Conservation (phyloP, 2,329 filamentous ascomycete species). For the Cladosporium oxysporum region DNA sequence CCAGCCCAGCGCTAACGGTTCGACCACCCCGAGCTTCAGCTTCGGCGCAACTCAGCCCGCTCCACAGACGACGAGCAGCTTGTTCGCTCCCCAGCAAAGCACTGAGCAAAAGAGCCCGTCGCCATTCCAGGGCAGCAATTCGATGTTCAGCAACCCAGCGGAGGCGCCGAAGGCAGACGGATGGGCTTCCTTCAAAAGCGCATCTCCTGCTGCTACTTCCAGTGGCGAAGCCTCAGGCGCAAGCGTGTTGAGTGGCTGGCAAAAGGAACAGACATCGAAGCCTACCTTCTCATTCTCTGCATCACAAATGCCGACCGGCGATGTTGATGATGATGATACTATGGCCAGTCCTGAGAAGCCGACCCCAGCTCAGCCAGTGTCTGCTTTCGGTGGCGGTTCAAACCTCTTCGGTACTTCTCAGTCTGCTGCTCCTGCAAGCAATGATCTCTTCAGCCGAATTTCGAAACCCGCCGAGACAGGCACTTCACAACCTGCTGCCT, state of each 20-base stretch:
- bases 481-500: not conserved
- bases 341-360: conserved; percentile 29
- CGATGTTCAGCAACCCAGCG: conserved; percentile 19
- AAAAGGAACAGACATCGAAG: conserved; percentile 20
- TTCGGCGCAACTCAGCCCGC: conserved; percentile 19
- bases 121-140: conserved; percentile 12
- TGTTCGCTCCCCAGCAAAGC: conserved; percentile 18
- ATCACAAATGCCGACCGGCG: conserved; percentile 11
- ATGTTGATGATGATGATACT: conserved; percentile 29
- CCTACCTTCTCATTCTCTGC: conserved; percentile 14
- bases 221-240: conserved; percentile 1
- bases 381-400: conserved; percentile 2
- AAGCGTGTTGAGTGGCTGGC: conserved; percentile 21
- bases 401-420: conserved; percentile 22
- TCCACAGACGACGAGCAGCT: conserved; percentile 5
- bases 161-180: conserved; percentile 21
- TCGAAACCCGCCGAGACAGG: conserved; percentile 18
- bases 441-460: conserved; percentile 24
- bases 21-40: conserved; percentile 20
- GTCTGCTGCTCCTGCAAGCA: conserved; percentile 15
- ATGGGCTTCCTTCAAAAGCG: conserved; percentile 16
- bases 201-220: conserved; percentile 7
- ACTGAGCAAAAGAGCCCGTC: conserved; percentile 20
- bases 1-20: conserved; percentile 15
- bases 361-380: conserved; percentile 19